Conservation (phyloP, 2,329 filamentous ascomycete genomes). For the Fusarium verticillioides region DNA sequence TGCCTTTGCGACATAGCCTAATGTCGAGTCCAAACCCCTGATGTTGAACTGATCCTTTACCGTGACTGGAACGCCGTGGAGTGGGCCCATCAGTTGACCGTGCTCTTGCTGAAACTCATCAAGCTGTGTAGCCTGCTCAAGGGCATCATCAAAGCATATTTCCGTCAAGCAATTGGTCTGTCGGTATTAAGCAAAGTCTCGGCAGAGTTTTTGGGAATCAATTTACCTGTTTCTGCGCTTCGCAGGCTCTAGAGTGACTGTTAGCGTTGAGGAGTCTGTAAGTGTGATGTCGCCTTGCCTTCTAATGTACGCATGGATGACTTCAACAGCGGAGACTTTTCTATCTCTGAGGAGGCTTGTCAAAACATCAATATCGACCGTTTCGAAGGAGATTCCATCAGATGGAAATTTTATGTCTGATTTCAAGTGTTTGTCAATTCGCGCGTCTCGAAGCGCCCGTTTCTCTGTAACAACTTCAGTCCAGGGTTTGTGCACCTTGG, state of each 20-base stretch:
- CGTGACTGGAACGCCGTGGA: background rate
- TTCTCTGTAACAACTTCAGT: too few species aligned
- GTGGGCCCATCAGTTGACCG: background rate
- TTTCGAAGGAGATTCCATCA: too few species aligned
- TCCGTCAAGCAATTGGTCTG: background rate
- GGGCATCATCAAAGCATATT: background rate
- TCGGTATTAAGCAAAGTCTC: background rate
- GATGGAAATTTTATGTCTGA: too few species aligned
- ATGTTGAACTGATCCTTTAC: background rate
- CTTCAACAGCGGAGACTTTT: background rate
- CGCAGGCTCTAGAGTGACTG: background rate
- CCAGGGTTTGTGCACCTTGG: too few species aligned
- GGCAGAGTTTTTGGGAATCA: fast-evolving
- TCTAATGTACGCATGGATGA: background rate
- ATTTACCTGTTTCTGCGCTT: background rate
- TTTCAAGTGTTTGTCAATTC: too few species aligned
- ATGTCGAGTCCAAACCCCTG: background rate
- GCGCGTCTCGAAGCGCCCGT: too few species aligned
- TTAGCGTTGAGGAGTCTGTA: background rate
- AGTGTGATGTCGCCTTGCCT: background rate
- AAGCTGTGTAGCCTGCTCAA: background rate
- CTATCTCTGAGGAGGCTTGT: background rate
- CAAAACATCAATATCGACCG: background rate
- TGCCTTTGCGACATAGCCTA: background rate
- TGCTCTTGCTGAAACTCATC: background rate